These are phyloP conservation scores for Porpolomopsis calyptriformis DNA, from an alignment of 768 basidiomycete genomes.

Conservation along the genomic window DNA sequence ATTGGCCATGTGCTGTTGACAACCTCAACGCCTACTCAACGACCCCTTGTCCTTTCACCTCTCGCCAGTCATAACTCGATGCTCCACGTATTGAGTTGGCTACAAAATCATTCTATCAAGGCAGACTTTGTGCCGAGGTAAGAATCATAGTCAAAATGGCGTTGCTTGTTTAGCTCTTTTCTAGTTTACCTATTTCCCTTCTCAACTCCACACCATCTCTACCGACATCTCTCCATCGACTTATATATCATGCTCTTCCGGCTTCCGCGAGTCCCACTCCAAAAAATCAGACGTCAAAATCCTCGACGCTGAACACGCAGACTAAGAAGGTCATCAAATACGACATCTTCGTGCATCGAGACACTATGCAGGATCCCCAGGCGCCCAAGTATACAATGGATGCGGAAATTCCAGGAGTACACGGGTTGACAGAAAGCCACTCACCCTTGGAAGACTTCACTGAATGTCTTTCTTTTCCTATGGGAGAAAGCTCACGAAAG, in stretches of 20 bases:
- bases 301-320: not conserved
- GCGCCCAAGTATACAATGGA: not conserved
- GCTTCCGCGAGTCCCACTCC: not conserved
- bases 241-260: constrained; percentile 35
- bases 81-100: constrained; percentile 36
- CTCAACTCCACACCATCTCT: constrained; percentile 20
- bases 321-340: constrained; percentile 25
- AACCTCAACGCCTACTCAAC: constrained; percentile 21
- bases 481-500: too few relatives aligned
- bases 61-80: constrained; percentile 32
- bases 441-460: not conserved
- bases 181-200: constrained; percentile 30
- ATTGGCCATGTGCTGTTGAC: constrained; percentile 52
- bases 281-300: not conserved
- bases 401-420: not conserved
- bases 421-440: not conserved
- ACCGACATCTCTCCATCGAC: constrained; percentile 32
- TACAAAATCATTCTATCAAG: constrained; percentile 22
- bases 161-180: not conserved
- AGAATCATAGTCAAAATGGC: not conserved
- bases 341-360: constrained; percentile 25
- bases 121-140: constrained; percentile 47
- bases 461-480: too few relatives aligned
- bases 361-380: not conserved
- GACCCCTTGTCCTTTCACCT: constrained; percentile 36